A percentile compares a stretch with the other conserved stretches of the same genome.
These are phyloP conservation scores for Leccinum uliginosum DNA, from an alignment of 768 basidiomycete genomes.

Conservation along the genomic window DNA sequence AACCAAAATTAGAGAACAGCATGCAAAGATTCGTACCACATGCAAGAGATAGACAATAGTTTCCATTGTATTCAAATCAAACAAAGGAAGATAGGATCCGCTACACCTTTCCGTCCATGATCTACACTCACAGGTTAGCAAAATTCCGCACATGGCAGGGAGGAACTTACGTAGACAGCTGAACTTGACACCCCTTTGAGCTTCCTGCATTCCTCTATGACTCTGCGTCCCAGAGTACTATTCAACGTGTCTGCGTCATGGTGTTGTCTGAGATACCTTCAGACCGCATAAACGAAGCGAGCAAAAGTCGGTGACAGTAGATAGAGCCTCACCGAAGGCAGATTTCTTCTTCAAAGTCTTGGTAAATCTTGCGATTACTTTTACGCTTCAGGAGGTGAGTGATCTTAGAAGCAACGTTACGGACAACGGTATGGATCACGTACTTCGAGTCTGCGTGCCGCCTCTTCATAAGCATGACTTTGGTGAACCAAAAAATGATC, in stretches of 20 bases:
- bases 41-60: background rate
- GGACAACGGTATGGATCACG: background rate
- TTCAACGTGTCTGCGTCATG: slow-evolving; percentile 47
- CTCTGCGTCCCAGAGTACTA: slow-evolving; percentile 48
- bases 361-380: slow-evolving; percentile 71
- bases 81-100: background rate
- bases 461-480: slow-evolving; percentile 78
- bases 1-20: background rate
- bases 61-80: background rate
- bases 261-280: slow-evolving; percentile 62
- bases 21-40: background rate
- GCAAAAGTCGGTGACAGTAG: background rate
- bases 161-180: slow-evolving; percentile 20
- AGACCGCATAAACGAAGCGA: background rate
- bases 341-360: slow-evolving; percentile 74
- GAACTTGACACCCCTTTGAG: slow-evolving; percentile 45
- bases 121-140: slow-evolving; percentile 8
- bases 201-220: slow-evolving; percentile 60
- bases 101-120: slow-evolving; percentile 21
- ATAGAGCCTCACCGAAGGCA: slow-evolving; percentile 50
- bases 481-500: slow-evolving; percentile 91
- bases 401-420: background rate
- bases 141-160: background rate
- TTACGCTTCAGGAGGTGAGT: slow-evolving; percentile 44
- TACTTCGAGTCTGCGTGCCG: slow-evolving; percentile 67